Evolutionary conservation across 1,284 basidiomycete species (phyloP), one percentile per base, ranked within the genome.

Genomic region (Cutaneotrichosporon curvatum): DNA sequence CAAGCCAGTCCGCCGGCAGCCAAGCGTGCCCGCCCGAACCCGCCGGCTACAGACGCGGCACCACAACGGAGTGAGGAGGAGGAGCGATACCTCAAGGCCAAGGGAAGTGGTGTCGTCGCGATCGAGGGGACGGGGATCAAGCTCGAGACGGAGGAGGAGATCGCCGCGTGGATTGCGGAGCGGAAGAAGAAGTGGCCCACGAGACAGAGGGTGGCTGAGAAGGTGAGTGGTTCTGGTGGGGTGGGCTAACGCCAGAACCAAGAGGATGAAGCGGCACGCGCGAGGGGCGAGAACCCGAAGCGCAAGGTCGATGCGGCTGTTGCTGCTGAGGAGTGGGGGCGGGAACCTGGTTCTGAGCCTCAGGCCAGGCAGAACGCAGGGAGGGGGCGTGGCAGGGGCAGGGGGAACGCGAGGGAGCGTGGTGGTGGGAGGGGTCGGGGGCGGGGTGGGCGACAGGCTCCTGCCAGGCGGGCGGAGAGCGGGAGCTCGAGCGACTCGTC

Each of bases 81-180:
- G 53, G 79, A 78, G 60, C 78, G 77, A 55, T 77, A 67, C 8
- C 81, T 81, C 39, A 84, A 84, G 80, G 85, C 87, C 33, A 62
- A 61, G 61, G 64, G 43, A 9, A 8, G 11, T 49, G 70, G 56
- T 15, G 58, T 58, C 4, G 41, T 58, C 14, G 60, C 87, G 15
- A 90, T 95, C 32, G 82, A 84, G 56, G 90, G 90, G 2, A 92
- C 89, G 2, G 82, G 75, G 34, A 66, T 92, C 15, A 65, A 77
- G 11, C 76, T 95, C 9, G 79, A 92, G 58, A 83, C 85, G 1
- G 85, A 84, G 7, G 89, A 90, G 63, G 80, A 82, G 14, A 76
- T 95, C 48, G 80, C 80, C 11, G 79, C 78, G 33, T 96, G 91
- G 91, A 80, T 92, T 44, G 81, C 79, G 23, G 90, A 95, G 60